A percentile compares a stretch with the other conserved stretches of the same genome.
phyloP scores from a whole-genome alignment of 306 rosid genomes.

The Crataegus laevigata region DNA sequence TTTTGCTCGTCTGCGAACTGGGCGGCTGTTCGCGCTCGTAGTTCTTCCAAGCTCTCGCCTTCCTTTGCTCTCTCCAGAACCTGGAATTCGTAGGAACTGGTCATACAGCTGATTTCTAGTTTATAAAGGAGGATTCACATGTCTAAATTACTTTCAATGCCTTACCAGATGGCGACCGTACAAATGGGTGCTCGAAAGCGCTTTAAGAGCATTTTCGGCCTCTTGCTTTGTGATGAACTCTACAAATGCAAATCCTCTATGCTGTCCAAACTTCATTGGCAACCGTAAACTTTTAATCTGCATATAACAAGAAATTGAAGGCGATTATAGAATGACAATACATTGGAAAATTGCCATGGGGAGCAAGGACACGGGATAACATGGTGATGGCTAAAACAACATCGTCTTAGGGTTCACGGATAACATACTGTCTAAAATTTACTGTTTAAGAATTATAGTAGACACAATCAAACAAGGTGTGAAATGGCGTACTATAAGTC shows the following conservation, averaged over 20 bases:
- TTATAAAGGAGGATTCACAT: not conserved
- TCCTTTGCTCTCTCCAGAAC: slow-evolving; percentile 85
- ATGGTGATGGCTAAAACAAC: not conserved
- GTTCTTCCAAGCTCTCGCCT: slow-evolving; percentile 82
- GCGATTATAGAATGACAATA: not conserved
- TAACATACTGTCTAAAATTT: not conserved
- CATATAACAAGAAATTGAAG: not conserved
- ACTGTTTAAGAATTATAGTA: not conserved
- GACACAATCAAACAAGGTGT: not conserved
- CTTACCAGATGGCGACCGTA: slow-evolving; percentile 93
- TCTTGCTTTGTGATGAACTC: slow-evolving; percentile 91
- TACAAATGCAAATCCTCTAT: slow-evolving; percentile 92
- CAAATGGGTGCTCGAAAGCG: slow-evolving; percentile 64
- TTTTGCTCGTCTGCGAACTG: slow-evolving; percentile 50
- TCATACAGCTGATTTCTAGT: slow-evolving; percentile 2
- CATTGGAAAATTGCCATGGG: not conserved
- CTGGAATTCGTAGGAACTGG: slow-evolving; percentile 28
- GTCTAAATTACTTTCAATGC: not conserved
- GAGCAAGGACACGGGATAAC: not conserved
- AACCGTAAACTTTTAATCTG: slow-evolving; percentile 87
- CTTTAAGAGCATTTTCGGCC: slow-evolving; percentile 62
- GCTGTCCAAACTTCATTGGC: slow-evolving; percentile 78
- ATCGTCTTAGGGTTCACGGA: not conserved
- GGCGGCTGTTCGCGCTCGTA: slow-evolving; percentile 63
- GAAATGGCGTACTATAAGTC: not conserved